Conservation (phyloP, 2,329 filamentous ascomycete species). For the Phoma sp. region DNA sequence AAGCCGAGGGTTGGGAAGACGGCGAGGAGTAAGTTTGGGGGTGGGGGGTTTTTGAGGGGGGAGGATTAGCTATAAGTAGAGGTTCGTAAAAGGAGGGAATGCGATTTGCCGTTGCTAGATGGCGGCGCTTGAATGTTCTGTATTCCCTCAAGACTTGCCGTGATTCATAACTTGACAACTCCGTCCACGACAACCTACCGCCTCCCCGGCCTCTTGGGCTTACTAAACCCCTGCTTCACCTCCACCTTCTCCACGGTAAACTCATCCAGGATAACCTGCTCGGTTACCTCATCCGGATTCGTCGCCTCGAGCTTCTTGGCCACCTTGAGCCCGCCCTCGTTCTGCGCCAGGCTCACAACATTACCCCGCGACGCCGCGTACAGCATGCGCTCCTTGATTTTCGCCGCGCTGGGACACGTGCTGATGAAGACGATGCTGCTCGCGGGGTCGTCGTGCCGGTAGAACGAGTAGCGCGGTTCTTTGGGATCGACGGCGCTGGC, state of each 20-base stretch:
- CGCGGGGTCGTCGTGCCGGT: slow-evolving; percentile 67
- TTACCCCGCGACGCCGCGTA: slow-evolving; percentile 70
- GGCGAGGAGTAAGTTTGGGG: slow-evolving; percentile 38
- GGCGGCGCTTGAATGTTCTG: not conserved
- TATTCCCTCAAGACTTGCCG: not conserved
- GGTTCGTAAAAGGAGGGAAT: not conserved
- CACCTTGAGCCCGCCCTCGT: slow-evolving; percentile 68
- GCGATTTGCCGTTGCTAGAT: too few species aligned
- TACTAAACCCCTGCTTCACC: slow-evolving; percentile 73
- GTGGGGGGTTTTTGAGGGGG: slow-evolving; percentile 41
- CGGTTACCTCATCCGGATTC: slow-evolving; percentile 73
- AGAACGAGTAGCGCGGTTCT: slow-evolving; percentile 81
- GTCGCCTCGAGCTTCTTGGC: slow-evolving; percentile 73
- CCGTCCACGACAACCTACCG: slow-evolving; percentile 31
- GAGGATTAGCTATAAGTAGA: slow-evolving; percentile 22
- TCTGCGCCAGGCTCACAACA: slow-evolving; percentile 70
- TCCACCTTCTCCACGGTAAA: slow-evolving; percentile 72
- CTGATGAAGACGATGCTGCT: slow-evolving; percentile 77
- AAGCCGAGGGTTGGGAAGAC: slow-evolving; percentile 32
- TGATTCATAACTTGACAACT: too few species aligned
- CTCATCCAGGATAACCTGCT: slow-evolving; percentile 68
- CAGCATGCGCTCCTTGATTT: slow-evolving; percentile 85
- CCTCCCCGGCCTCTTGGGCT: slow-evolving; percentile 80
- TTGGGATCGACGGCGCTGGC: slow-evolving; percentile 65
- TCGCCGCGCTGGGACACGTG: slow-evolving; percentile 74